A percentile compares a stretch with the other conserved stretches of the same genome.
phyloP scores from a whole-genome alignment of 2,329 filamentous ascomycete genomes.

The Colletotrichum sp. region DNA sequence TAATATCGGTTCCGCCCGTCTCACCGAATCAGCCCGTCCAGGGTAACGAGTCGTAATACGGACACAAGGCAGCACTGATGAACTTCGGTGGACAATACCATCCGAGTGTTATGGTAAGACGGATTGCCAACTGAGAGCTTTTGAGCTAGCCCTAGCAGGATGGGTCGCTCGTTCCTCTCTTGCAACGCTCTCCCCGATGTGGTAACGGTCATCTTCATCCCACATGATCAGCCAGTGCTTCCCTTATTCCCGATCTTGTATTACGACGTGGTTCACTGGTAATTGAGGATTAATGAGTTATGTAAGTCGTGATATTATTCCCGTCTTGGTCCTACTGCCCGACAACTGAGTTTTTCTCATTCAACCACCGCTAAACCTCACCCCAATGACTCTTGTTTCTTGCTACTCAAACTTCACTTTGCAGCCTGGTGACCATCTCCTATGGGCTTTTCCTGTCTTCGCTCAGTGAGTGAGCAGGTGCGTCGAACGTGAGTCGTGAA shows the following conservation, averaged over 20 bases:
- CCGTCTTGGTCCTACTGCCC: neutral
- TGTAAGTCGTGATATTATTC: neutral
- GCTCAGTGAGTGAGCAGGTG: neutral
- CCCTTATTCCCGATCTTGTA: neutral
- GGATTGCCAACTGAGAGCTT: neutral
- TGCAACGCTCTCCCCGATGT: neutral
- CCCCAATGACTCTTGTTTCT: neutral
- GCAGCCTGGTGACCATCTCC: rapidly evolving
- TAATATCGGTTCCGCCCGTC: neutral
- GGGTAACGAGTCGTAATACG: neutral
- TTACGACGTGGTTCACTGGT: neutral
- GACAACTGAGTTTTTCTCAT: neutral
- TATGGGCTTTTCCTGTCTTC: rapidly evolving
- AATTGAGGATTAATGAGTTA: neutral
- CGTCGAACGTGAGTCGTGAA: neutral
- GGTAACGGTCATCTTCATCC: neutral
- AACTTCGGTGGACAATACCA: neutral
- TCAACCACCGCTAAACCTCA: neutral
- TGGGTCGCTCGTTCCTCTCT: neutral
- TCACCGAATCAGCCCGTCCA: neutral
- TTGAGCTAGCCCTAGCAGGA: neutral
- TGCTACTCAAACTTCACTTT: neutral
- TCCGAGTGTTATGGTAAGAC: neutral
- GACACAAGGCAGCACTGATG: neutral
- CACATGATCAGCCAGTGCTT: neutral